These are phyloP conservation scores for Botrytis aclada DNA, from an alignment of 2,329 filamentous ascomycete genomes.

Conservation along the genomic window DNA sequence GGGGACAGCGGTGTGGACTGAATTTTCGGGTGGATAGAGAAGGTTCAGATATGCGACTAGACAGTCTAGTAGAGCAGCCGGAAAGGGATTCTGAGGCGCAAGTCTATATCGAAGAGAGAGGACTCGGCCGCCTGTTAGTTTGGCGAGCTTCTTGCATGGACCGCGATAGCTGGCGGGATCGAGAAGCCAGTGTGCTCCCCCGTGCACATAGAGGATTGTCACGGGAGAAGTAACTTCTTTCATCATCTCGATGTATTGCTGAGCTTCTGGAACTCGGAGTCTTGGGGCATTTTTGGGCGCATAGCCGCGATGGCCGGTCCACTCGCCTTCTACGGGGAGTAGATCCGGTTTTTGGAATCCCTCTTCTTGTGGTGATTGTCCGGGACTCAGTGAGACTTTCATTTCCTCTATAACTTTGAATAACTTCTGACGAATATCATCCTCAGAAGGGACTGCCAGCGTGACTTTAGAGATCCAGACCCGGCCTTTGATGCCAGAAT, in stretches of 20 bases:
- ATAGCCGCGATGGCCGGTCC: conserved; percentile 66
- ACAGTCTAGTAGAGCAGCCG: conserved; percentile 68
- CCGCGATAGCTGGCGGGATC: conserved; percentile 67
- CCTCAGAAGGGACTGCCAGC: conserved; percentile 55
- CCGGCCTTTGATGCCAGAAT: conserved; percentile 68
- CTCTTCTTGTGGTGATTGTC: conserved; percentile 22
- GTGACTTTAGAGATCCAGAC: conserved; percentile 78
- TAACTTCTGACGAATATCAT: conserved; percentile 55
- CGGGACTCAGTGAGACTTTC: conserved; percentile 33
- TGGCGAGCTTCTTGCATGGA: conserved; percentile 59
- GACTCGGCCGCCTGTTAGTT: conserved; percentile 62
- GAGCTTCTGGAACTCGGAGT: conserved; percentile 57
- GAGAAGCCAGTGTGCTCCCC: conserved; percentile 69
- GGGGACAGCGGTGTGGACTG: conserved; percentile 59
- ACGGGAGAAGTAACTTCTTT: conserved; percentile 59
- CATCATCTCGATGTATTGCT: conserved; percentile 66
- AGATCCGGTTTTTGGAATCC: conserved; percentile 50
- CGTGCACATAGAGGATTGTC: conserved; percentile 72
- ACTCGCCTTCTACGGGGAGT: conserved; percentile 64
- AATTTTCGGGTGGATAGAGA: conserved; percentile 44
- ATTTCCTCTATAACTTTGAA: conserved; percentile 56
- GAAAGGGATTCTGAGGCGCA: conserved; percentile 72
- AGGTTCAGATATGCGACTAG: conserved; percentile 64
- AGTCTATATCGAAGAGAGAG: conserved; percentile 68
- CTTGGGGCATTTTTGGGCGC: conserved; percentile 50